Evolutionary conservation across 1,139 yeast species (phyloP), one percentile per base, ranked within the genome.

Genomic region (Protomyces macrosporus): DNA sequence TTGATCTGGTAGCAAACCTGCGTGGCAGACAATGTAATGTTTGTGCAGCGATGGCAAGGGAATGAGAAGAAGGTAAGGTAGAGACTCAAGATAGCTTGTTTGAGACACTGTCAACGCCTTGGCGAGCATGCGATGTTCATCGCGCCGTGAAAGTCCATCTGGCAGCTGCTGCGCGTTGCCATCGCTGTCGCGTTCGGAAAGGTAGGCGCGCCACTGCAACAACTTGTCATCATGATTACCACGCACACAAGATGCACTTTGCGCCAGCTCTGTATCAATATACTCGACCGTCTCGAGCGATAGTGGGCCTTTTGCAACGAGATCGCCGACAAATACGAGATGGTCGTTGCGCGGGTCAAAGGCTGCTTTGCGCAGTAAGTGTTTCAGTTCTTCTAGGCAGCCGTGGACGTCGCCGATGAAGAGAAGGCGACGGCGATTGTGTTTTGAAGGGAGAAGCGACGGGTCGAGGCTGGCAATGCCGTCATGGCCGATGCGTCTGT

Each of bases 351-450:
- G 70, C 0, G 72, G 68, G 68, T 82, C 75, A 71, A 78, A 87
- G 5, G 81, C 73, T 42, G 72, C 71, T 68, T 75, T 71, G 16
- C 75, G 70, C 65, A 90, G 74, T 56, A 91, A 76, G 57, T 78
- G 75, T 65, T 73, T 72, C 65, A 90, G 77, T 70, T 84, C 82
- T 3, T 76, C 75, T 68, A 79, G 83, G 70, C 86, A 85, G 1
- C 97, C 98, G 74, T 91, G 98, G 34, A 91, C 83, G 73, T 91
- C 98, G 3, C 98, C 98, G 40, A 91, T 79, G 64, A 90, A 72
- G 14, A 91, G 79, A 39, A 87, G 72, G 68, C 93, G 77, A 60
- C 72, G 70, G 2, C 64, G 68, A 10, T 68, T 67, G 32, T 37
- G 16, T 2, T 51, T 30, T 16, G 57, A 52, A 6, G 67, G 68